Conservation (phyloP, 2,329 filamentous ascomycete species). For the Dactylella cylindrospora region DNA sequence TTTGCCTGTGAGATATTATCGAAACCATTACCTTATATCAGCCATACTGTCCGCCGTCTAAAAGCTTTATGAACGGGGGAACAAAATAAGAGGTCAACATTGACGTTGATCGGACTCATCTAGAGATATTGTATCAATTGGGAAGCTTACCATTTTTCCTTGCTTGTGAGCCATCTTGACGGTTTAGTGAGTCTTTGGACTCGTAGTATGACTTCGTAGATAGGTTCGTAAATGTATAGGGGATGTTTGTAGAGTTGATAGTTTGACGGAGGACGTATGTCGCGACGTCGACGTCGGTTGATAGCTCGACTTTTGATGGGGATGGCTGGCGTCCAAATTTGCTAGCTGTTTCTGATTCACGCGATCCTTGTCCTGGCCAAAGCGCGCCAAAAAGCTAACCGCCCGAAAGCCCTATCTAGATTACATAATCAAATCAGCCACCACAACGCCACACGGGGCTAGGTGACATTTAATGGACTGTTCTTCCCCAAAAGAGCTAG, state of each 20-base stretch:
- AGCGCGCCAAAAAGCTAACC: no score
- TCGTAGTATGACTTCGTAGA: conserved; percentile 51
- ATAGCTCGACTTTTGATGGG: no score
- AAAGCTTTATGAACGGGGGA: conserved; percentile 21
- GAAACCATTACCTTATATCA: conserved; percentile 41
- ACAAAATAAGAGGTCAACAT: conserved; percentile 42
- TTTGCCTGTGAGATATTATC: conserved; percentile 35
- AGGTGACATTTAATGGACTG: conserved; percentile 28
- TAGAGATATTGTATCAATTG: conserved; percentile 13
- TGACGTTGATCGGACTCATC: conserved; percentile 43
- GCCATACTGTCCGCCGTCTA: conserved; percentile 40
- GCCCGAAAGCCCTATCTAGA: no score
- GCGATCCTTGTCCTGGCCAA: conserved; percentile 23
- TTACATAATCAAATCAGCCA: no score
- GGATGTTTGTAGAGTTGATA: conserved; percentile 1
- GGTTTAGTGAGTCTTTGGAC: conserved; percentile 52
- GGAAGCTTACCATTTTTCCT: conserved; percentile 91
- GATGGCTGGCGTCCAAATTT: conserved; percentile 41
- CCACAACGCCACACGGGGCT: no score
- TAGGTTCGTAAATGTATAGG: neutral
- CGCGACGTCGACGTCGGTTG: conserved; percentile 20
- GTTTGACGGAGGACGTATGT: conserved; percentile 16
- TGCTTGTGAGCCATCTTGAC: conserved; percentile 82
- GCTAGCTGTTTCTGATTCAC: conserved; percentile 44
- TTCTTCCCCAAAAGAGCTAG: conserved; percentile 25